Conservation (phyloP, 441 rosid species). For the Monsonia emarginata region DNA sequence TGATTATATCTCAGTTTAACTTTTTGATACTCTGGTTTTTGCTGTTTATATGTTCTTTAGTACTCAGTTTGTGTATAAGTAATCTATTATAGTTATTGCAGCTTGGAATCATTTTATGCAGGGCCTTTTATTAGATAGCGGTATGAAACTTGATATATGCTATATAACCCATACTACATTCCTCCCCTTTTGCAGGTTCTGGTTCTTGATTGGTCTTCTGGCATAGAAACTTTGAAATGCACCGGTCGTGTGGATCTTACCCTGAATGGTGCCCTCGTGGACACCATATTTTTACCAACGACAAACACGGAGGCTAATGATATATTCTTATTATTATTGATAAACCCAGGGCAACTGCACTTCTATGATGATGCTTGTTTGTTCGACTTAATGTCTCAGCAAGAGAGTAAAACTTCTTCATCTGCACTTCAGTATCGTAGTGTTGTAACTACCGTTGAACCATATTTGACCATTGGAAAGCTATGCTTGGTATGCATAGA, state of each 20-base stretch:
- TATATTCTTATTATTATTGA: constrained; percentile 32
- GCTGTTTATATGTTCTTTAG: constrained; percentile 1
- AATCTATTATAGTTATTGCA: constrained; percentile 1
- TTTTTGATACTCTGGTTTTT: constrained; percentile 13
- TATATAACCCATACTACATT: constrained; percentile 10
- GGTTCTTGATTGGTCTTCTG: constrained; percentile 54
- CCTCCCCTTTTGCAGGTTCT: constrained; percentile 37
- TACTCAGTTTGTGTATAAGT: neutral
- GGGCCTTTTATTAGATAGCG: neutral
- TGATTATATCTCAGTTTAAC: constrained; percentile 20
- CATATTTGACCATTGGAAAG: constrained; percentile 37
- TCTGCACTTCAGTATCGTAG: constrained; percentile 40
- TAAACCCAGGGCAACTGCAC: constrained; percentile 48
- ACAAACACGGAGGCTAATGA: constrained; percentile 24
- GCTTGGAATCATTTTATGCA: neutral
- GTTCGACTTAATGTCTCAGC: constrained; percentile 32
- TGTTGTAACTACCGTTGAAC: constrained; percentile 41
- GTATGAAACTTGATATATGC: neutral
- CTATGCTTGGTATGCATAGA: constrained; percentile 31
- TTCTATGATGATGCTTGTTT: constrained; percentile 41
- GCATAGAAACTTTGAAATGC: constrained; percentile 48
- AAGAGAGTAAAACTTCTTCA: constrained; percentile 29
- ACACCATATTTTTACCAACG: constrained; percentile 46
- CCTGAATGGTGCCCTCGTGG: constrained; percentile 54
- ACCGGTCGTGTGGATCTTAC: constrained; percentile 45